Conservation (phyloP, 768 basidiomycete genomes). For the Lactarius tabidus region DNA sequence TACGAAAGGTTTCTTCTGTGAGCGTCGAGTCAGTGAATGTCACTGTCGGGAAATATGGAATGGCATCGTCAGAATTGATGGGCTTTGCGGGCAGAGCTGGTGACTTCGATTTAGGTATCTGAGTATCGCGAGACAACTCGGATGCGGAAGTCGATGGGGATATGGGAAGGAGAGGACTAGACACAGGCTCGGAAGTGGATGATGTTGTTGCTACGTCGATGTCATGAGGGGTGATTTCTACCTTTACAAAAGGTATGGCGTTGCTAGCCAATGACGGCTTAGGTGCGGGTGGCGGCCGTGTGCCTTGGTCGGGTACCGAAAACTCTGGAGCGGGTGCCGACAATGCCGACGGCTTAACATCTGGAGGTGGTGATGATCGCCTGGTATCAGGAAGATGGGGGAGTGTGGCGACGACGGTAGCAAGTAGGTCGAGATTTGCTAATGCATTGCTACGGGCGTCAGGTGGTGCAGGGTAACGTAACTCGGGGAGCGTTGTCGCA, state of each 20-base stretch:
- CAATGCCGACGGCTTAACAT: conserved; percentile 3
- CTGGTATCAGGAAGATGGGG: conserved; percentile 14
- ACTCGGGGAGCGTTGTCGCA: conserved; percentile 3
- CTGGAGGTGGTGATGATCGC: background rate
- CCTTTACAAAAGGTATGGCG: conserved; percentile 9
- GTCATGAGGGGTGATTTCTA: conserved; percentile 16
- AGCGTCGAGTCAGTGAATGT: conserved; percentile 48
- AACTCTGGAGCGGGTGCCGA: background rate
- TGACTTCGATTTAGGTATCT: conserved; percentile 12
- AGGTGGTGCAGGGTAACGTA: background rate
- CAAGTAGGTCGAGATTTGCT: conserved; percentile 22
- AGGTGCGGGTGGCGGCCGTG: background rate
- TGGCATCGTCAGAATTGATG: conserved; percentile 6
- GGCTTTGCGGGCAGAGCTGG: conserved; percentile 4
- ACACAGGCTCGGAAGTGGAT: conserved; percentile 18
- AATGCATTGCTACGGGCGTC: background rate
- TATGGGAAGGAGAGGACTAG: conserved; percentile 21
- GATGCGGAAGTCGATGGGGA: conserved; percentile 23
- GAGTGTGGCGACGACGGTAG: conserved; percentile 21
- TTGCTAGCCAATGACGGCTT: background rate
- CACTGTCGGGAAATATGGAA: conserved; percentile 46
- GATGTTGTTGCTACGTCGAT: conserved; percentile 18
- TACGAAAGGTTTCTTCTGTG: conserved; percentile 55
- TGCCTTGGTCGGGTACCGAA: background rate
- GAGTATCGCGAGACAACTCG: conserved; percentile 15